Evolutionary conservation across 352 stramenopile genomes (phyloP).

Genomic region (Chrysophaeum taylorii): DNA sequence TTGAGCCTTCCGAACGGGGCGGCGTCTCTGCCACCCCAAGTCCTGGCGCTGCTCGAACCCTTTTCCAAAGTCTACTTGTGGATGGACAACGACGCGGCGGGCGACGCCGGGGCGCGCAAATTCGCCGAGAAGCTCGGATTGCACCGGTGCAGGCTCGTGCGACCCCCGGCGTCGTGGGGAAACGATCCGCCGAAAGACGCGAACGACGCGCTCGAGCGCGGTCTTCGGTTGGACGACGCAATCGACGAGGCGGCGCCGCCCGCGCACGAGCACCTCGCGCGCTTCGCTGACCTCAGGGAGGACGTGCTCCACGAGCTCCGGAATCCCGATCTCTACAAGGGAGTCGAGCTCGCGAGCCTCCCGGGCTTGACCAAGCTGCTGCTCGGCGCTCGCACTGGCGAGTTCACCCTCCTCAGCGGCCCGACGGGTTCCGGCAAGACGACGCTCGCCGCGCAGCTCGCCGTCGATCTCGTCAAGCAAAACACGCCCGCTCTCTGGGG

Average conservation of each 20-base stretch:
- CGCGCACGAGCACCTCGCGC: constrained; percentile 82
- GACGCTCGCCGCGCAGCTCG: constrained; percentile 66
- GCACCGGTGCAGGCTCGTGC: constrained; percentile 71
- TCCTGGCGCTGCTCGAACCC: constrained; percentile 85
- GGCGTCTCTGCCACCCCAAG: constrained; percentile 78
- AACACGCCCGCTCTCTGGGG: constrained; percentile 96
- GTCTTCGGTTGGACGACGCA: constrained; percentile 68
- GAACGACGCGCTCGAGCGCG: constrained; percentile 87
- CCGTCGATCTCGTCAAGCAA: constrained; percentile 70
- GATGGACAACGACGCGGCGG: constrained; percentile 94
- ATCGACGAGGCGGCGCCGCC: constrained; percentile 65
- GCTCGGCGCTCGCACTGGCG: constrained; percentile 67
- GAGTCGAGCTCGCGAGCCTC: constrained; percentile 77
- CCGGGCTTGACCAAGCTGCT: constrained; percentile 77
- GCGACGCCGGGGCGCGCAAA: constrained; percentile 84
- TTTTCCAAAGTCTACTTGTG: constrained; percentile 96
- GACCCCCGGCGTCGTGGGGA: constrained; percentile 40
- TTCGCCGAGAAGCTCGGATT: constrained; percentile 89
- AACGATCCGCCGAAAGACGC: constrained; percentile 81
- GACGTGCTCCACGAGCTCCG: constrained; percentile 83
- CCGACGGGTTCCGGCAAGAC: constrained; percentile 74
- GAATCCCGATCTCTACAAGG: constrained; percentile 80
- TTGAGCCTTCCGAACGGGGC: constrained; percentile 94
- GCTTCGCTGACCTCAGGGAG: constrained; percentile 74
- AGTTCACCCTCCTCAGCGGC: constrained; percentile 96